Evolutionary conservation across 2,329 filamentous ascomycete genomes (phyloP).

Genomic region (Xylariaceae sp.): DNA sequence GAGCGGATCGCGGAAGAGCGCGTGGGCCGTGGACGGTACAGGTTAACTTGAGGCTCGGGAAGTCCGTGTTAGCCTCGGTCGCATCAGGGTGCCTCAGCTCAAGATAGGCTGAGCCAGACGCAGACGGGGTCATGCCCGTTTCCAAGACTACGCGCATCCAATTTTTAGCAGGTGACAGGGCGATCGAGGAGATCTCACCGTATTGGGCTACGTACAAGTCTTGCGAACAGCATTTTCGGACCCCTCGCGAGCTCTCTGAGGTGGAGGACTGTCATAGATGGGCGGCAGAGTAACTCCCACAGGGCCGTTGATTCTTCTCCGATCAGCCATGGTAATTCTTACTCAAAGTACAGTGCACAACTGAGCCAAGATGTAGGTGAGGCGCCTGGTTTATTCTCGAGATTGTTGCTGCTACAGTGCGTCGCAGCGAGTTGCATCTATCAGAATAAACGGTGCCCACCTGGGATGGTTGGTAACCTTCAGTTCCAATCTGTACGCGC

Average conservation of each 20-base stretch:
- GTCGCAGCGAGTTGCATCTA: neutral
- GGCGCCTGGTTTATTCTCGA: neutral
- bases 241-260: slow-evolving; percentile 38
- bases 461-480: neutral
- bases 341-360: neutral
- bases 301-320: slow-evolving; percentile 86
- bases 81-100: slow-evolving; percentile 53
- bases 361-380: neutral
- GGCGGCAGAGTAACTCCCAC: slow-evolving; percentile 70
- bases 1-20: slow-evolving; percentile 80
- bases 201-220: slow-evolving; percentile 61
- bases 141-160: slow-evolving; percentile 57
- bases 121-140: slow-evolving; percentile 87
- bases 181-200: slow-evolving; percentile 1
- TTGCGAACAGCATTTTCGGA: slow-evolving; percentile 69
- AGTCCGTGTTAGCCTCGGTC: slow-evolving; percentile 30
- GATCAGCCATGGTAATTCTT: slow-evolving; percentile 60
- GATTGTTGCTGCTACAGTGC: neutral
- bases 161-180: slow-evolving; percentile 6
- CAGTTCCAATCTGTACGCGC: neutral
- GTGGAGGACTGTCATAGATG: slow-evolving; percentile 52
- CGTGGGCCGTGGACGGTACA: slow-evolving; percentile 92
- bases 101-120: slow-evolving; percentile 86
- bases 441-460: slow-evolving; percentile 13
- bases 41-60: slow-evolving; percentile 77